Evolutionary conservation across 805 yeast species (phyloP), one percentile per base, ranked within the genome.

Genomic region (Candida saitoana): DNA sequence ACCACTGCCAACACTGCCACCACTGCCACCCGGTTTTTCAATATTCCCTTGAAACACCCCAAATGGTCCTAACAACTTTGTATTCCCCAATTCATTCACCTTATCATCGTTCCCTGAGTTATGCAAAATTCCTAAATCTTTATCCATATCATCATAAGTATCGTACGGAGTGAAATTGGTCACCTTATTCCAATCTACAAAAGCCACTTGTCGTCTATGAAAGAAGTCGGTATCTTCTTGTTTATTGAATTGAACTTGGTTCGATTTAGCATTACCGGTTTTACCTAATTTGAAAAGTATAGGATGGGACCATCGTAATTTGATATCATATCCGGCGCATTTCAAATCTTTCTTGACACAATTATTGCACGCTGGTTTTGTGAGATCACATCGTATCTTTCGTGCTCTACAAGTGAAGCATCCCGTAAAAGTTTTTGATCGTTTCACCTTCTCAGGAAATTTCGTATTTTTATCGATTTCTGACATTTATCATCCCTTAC

Each of bases 351-450:
- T 74, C 52, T 79, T 81, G 32, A 68, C 67, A 59, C 96, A 89
- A 43, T 85, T 73, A n/a, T 61, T 56, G 61, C 96, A 89, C 11
- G 64, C 57, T 0, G 96, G 96, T 48, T 73, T 74, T 12, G 71
- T 67, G 42, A 84, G 66, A 57, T 87, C 96, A 60, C 96, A 89
- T 44, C 85, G 80, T 37, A 88, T 82, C 59, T 87, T 85, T 35
- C 96, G 62, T 12, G 82, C 67, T 34, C 96, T 72, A 54, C 96
- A 88, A 0, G 96, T 86, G 69, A 87, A 87, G 57, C 96, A 89
- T 1, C 96, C 96, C 0, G 86, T 80, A 55, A 87, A 88, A 0
- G 93, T 81, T 56, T 88, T 89, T 35, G 70, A 58, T 39, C 63
- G 37, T 42, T 55, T 56, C 19, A 30, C 40, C 38, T 50, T 46